Percentiles rank a stretch among this genome's conserved stretches.
Conservation (phyloP, 2,329 filamentous ascomycete genomes). For the Microdochium nivale region DNA sequence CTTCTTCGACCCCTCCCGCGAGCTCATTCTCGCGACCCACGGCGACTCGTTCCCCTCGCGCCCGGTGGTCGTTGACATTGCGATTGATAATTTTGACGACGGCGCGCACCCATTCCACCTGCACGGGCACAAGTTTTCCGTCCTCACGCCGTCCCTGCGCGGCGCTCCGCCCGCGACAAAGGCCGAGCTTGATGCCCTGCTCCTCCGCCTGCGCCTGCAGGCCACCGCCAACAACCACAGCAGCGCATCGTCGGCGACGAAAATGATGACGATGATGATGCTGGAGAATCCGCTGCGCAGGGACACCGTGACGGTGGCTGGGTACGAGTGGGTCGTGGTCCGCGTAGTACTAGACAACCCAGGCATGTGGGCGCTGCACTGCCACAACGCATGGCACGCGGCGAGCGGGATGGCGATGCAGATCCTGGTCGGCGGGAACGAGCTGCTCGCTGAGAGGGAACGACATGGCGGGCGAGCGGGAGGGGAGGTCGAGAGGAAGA, state of each 20-base stretch:
- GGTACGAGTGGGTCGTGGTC: slow-evolving; percentile 34
- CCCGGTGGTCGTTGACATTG: not conserved
- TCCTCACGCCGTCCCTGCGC: not conserved
- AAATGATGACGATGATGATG: not conserved
- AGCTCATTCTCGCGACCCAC: slow-evolving; percentile 55
- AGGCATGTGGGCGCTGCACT: slow-evolving; percentile 37
- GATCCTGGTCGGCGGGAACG: slow-evolving; percentile 16
- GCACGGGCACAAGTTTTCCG: not conserved
- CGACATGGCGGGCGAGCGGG: not conserved
- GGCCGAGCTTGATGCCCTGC: not conserved
- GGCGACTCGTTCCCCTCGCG: slow-evolving; percentile 22
- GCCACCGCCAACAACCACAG: no score
- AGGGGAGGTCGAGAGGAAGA: not conserved
- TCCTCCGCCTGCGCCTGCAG: no score
- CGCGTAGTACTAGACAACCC: slow-evolving; percentile 36
- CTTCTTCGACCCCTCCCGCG: slow-evolving; percentile 29
- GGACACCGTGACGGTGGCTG: slow-evolving; percentile 30
- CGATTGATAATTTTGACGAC: not conserved
- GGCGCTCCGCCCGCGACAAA: not conserved
- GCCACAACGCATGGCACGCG: slow-evolving; percentile 36
- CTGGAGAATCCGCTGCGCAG: not conserved
- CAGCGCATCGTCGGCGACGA: no score
- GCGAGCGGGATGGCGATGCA: slow-evolving; percentile 41
- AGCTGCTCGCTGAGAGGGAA: not conserved
- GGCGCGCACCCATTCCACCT: not conserved